Evolutionary conservation across 495 filamentous ascomycete species (phyloP), one percentile per base, ranked within the genome.

Genomic region (Clavariopsis aquatica): DNA sequence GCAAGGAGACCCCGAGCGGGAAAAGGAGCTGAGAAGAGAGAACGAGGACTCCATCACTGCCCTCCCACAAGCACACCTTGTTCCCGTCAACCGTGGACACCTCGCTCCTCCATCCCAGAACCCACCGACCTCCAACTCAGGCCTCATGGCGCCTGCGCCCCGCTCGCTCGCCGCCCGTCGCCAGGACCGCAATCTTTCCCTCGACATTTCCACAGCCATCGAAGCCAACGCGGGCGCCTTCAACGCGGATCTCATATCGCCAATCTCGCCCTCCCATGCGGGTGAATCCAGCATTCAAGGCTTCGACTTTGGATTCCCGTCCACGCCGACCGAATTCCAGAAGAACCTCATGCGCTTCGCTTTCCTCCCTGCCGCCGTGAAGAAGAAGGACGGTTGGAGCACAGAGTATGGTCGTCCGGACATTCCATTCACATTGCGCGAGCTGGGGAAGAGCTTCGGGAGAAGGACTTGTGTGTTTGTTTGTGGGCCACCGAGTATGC

Each of bases 391-490:
- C 62, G 90, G 89, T 31, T 96, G 92, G 89, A 87, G 84, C 58
- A 90, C 93, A 5, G 93, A 97, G 74, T 97, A 96, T 75, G 91
- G 90, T n/a, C 86, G 94, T 0, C 93, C 93, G 0, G 86, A 96
- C 64, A 82, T 98, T 28, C 85, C 89, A 1, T 89, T 88, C 72
- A 91, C 95, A 82, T 81, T 98, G 34, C 84, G 82, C 55, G 85
- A 91, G 57, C 87, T 89, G 81, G 90, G 91, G 0, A 83, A 87
- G 43, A 87, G 84, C 34, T 89, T 95, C 56, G 93, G 93, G 7
- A 78, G 88, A 55, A 79, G 93, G 57, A 92, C 93, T 0, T 96
- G 93, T 67, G 90, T 97, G 10, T 97, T 94, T 72, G 93, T 98
- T 31, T 96, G 93, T 69, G 92, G 94, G 0, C 92, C 93, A 27